Conservation (phyloP, 2,329 filamentous ascomycete genomes). For the Aspergillus sojae region DNA sequence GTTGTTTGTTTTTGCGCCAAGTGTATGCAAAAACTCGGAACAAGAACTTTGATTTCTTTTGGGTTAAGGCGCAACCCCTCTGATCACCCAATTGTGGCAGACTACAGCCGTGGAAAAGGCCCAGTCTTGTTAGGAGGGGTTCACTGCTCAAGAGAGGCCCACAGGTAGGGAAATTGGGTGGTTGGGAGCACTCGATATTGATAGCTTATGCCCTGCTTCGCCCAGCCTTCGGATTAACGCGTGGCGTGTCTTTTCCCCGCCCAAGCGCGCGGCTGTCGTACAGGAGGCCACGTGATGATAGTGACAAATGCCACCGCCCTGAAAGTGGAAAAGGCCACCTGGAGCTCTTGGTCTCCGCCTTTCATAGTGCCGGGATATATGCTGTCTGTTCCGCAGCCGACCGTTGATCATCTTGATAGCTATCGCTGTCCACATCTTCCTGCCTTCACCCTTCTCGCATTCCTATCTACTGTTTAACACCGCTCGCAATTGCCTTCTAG, state of each 20-base stretch:
- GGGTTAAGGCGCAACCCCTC: neutral
- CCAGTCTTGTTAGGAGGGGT: neutral
- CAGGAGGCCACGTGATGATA: constrained; percentile 10
- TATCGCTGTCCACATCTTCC: neutral
- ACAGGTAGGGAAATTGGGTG: constrained; percentile 11
- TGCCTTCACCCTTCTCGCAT: neutral
- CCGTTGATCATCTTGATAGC: neutral
- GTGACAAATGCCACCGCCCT: constrained; percentile 7
- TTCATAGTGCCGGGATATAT: neutral
- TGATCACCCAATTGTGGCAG: neutral
- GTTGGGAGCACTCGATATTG: constrained; percentile 1
- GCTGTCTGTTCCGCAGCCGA: neutral
- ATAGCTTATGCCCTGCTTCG: neutral
- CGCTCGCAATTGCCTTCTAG: neutral
- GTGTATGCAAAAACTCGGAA: neutral
- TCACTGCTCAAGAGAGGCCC: neutral
- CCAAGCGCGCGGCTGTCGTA: constrained; percentile 15
- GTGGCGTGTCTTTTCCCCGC: constrained; percentile 17
- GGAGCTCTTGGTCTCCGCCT: constrained; percentile 13
- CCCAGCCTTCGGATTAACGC: constrained; percentile 28
- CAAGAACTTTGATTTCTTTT: neutral
- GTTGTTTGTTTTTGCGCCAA: neutral
- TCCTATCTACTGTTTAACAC: neutral
- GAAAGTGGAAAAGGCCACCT: constrained; percentile 28
- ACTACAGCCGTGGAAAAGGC: neutral